Conservation (phyloP, 306 rosid genomes). For the Prunus mira region DNA sequence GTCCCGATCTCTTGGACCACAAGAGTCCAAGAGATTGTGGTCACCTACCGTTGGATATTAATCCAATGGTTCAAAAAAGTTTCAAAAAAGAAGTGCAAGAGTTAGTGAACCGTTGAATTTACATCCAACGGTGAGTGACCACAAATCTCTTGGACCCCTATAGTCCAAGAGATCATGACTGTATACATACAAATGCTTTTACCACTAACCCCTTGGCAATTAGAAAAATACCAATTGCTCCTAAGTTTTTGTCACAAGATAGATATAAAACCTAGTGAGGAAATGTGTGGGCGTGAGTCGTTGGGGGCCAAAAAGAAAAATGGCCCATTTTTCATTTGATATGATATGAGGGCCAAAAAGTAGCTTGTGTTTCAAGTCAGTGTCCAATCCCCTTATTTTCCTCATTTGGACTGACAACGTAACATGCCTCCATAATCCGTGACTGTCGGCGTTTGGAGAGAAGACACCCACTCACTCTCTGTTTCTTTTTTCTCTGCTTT, state of each 20-base stretch:
- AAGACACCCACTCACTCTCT: background rate
- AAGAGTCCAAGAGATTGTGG: too few species aligned
- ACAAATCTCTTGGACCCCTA: too few species aligned
- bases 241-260: background rate
- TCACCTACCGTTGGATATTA: too few species aligned
- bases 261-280: background rate
- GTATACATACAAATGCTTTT: too few species aligned
- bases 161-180: too few species aligned
- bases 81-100: too few species aligned
- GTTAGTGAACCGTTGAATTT: too few species aligned
- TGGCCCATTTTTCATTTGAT: background rate
- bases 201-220: too few species aligned
- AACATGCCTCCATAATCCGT: constrained; percentile 28
- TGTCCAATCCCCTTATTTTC: constrained; percentile 7
- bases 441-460: constrained; percentile 23
- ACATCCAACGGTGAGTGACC: too few species aligned
- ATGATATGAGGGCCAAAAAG: background rate
- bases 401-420: constrained; percentile 7
- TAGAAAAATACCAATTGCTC: too few species aligned
- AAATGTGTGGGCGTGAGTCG: background rate
- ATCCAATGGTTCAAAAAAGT: too few species aligned
- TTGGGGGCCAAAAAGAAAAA: background rate
- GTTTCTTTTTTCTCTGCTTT: background rate
- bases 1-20: too few species aligned
- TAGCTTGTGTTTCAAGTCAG: background rate